Evolutionary conservation across 1,139 yeast species (phyloP).

Genomic region (Barnettozyma hawaiiensis): DNA sequence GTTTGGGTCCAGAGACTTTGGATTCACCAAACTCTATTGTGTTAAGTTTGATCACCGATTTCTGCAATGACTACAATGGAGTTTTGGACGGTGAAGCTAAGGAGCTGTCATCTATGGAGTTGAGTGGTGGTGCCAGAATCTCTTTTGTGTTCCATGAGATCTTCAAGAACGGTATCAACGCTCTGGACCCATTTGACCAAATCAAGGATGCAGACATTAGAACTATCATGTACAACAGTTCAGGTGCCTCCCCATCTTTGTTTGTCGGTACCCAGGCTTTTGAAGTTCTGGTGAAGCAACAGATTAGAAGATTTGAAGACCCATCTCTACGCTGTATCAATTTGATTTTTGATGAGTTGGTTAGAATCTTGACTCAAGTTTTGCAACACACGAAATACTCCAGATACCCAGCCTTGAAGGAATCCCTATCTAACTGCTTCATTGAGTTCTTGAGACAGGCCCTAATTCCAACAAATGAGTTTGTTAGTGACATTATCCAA

Average conservation of each 20-base stretch:
- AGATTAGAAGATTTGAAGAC: conserved; percentile 90
- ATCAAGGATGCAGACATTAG: conserved; percentile 95
- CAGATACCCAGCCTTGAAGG: conserved; percentile 87
- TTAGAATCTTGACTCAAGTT: conserved; percentile 82
- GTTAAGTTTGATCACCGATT: conserved; percentile 84
- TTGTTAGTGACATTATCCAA: conserved; percentile 74
- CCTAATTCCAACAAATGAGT: conserved; percentile 76
- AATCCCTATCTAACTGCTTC: conserved; percentile 74
- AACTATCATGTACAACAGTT: conserved; percentile 94
- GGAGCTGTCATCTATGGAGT: conserved; percentile 78
- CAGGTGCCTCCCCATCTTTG: conserved; percentile 96
- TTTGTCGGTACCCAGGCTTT: conserved; percentile 98
- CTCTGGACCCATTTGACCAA: conserved; percentile 95
- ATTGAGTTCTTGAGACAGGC: conserved; percentile 77
- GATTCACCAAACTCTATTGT: conserved; percentile 90
- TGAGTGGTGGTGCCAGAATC: conserved; percentile 97
- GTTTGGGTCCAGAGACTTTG: conserved; percentile 79
- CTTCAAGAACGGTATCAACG: conserved; percentile 85
- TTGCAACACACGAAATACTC: conserved; percentile 74
- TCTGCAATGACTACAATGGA: conserved; percentile 86
- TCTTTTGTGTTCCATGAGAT: conserved; percentile 97
- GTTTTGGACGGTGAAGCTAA: conserved; percentile 91
- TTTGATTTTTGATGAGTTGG: conserved; percentile 89
- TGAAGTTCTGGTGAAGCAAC: conserved; percentile 94
- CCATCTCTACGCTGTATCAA: conserved; percentile 87